Evolutionary conservation across 2,329 filamentous ascomycete genomes (phyloP).

Genomic region (Macrophomina pseudophaseolina): DNA sequence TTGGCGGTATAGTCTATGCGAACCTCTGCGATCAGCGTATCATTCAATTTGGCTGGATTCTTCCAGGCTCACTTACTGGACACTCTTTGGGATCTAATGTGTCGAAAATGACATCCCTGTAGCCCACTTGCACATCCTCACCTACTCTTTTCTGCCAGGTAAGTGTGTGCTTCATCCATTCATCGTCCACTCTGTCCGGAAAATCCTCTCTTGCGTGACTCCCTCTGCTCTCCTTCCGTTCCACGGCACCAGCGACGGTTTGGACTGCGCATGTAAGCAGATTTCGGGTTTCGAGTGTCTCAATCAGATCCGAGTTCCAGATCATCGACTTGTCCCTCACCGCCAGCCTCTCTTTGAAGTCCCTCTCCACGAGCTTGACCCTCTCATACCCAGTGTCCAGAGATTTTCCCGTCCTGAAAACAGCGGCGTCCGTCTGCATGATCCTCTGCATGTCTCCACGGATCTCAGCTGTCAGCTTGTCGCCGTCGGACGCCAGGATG

Average conservation of each 20-base stretch:
- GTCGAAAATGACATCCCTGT: slow-evolving; percentile 48
- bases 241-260: slow-evolving; percentile 51
- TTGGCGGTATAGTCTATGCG: slow-evolving; percentile 39
- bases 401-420: slow-evolving; percentile 51
- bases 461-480: slow-evolving; percentile 44
- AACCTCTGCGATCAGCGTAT: not conserved
- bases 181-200: slow-evolving; percentile 47
- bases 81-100: slow-evolving; percentile 55
- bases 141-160: slow-evolving; percentile 51
- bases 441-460: slow-evolving; percentile 52
- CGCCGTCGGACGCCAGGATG: slow-evolving; percentile 46
- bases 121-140: slow-evolving; percentile 49
- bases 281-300: slow-evolving; percentile 55
- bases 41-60: not conserved
- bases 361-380: slow-evolving; percentile 43
- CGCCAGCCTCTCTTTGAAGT: slow-evolving; percentile 43
- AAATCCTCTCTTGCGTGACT: slow-evolving; percentile 56
- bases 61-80: slow-evolving; percentile 24
- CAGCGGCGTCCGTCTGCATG: slow-evolving; percentile 54
- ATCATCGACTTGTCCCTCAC: slow-evolving; percentile 53
- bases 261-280: slow-evolving; percentile 54
- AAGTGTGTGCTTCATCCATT: slow-evolving; percentile 56
- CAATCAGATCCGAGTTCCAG: slow-evolving; percentile 57
- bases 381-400: slow-evolving; percentile 40
- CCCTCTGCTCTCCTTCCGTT: slow-evolving; percentile 52